Evolutionary conservation across 179 eudicot genomes (phyloP).

Genomic region (Gypsophila paniculata): DNA sequence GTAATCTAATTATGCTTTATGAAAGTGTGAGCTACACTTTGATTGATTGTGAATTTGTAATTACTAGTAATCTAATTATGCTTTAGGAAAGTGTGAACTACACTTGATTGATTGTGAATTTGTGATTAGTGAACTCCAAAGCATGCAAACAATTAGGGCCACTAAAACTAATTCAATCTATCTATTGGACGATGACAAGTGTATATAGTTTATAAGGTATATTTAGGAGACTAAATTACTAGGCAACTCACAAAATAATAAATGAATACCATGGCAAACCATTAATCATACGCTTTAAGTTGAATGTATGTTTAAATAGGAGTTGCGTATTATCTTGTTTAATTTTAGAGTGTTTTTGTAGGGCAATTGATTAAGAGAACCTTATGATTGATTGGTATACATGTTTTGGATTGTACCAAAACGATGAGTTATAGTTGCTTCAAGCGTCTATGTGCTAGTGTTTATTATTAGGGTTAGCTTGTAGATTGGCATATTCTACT

Average conservation of each 20-base stretch:
- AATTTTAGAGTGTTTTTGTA: slow-evolving; percentile 2
- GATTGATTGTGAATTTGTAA: too few relatives aligned
- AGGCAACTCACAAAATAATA: background rate
- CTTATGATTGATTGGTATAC: background rate
- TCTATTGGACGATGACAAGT: background rate
- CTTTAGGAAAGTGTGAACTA: too few relatives aligned
- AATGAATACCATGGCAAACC: background rate
- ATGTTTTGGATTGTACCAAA: background rate
- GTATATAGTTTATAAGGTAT: background rate
- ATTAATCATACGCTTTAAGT: background rate
- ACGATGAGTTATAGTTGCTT: background rate
- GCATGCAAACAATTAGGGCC: too few relatives aligned
- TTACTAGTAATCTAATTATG: too few relatives aligned
- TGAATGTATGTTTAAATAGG: background rate
- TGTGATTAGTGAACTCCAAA: too few relatives aligned
- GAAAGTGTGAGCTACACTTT: too few relatives aligned
- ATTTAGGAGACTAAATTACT: background rate
- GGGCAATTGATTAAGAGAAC: background rate
- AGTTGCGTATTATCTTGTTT: slow-evolving; percentile 7
- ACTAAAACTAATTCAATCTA: too few relatives aligned
- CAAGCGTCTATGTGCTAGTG: too few relatives aligned
- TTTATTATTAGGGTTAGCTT: too few relatives aligned
- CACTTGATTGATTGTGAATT: too few relatives aligned
- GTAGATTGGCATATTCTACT: too few relatives aligned
- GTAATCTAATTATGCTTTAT: too few relatives aligned